phyloP scores from a whole-genome alignment of 1,139 yeast genomes.

The Sugiyamaella pinicola region DNA sequence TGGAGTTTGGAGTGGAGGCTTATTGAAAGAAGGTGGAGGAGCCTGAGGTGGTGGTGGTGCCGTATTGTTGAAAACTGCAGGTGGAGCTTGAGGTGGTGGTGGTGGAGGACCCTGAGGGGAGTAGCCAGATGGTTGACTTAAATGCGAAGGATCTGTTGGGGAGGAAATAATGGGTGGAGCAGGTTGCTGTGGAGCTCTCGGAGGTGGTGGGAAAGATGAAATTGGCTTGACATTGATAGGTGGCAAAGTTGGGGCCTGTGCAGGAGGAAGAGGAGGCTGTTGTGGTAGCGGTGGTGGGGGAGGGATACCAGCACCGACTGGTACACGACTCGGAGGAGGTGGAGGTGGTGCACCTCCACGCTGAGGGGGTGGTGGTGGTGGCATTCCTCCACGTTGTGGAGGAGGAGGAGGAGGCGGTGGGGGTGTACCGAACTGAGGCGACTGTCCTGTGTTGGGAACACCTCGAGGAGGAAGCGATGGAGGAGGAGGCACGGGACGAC shows the following conservation, averaged over 20 bases:
- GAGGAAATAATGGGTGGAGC: constrained; percentile 27
- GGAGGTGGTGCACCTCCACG: constrained; percentile 31
- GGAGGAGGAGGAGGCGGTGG: constrained; percentile 30
- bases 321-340: constrained; percentile 33
- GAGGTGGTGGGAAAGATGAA: constrained; percentile 34
- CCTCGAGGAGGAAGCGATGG: constrained; percentile 24
- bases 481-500: constrained; percentile 32
- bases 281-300: constrained; percentile 26
- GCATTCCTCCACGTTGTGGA: constrained; percentile 15
- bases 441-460: constrained; percentile 31
- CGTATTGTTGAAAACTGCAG: constrained; percentile 30
- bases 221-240: constrained; percentile 24
- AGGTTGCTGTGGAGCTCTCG: constrained; percentile 27
- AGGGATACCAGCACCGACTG: background rate
- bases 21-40: constrained; percentile 38
- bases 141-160: constrained; percentile 36
- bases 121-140: constrained; percentile 21
- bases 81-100: constrained; percentile 38
- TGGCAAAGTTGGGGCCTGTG: constrained; percentile 40
- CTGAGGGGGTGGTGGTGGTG: constrained; percentile 30
- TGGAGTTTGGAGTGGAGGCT: constrained; percentile 34
- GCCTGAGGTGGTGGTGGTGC: constrained; percentile 40
- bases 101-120: constrained; percentile 28
- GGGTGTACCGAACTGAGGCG: constrained; percentile 33
- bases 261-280: constrained; percentile 42